A percentile compares a stretch with the other conserved stretches of the same genome.
These are phyloP conservation scores for Phytophthora pini DNA, from an alignment of 352 stramenopile species.

Conservation along the genomic window DNA sequence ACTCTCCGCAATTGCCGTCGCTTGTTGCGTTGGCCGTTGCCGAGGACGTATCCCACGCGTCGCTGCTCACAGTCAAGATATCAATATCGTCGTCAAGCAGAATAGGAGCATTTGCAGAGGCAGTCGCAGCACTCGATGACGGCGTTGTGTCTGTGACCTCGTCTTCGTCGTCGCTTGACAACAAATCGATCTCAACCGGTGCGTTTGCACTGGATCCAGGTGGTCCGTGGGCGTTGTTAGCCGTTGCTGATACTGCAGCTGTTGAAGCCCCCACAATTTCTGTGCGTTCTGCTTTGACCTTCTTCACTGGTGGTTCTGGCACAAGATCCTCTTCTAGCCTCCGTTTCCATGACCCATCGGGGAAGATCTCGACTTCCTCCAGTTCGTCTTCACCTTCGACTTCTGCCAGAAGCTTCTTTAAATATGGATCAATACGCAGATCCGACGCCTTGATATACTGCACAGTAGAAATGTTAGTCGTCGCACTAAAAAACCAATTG, in stretches of 20 bases:
- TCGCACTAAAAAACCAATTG: background rate
- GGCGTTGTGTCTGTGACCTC: slow-evolving; percentile 20
- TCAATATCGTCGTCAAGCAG: slow-evolving; percentile 67
- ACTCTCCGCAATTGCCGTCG: slow-evolving; percentile 45
- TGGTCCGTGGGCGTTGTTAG: slow-evolving; percentile 11
- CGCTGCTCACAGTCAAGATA: slow-evolving; percentile 70
- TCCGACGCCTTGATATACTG: slow-evolving; percentile 91
- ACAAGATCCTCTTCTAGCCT: slow-evolving; percentile 58
- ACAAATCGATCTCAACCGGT: slow-evolving; percentile 78
- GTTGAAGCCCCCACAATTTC: slow-evolving; percentile 23
- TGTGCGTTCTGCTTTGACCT: slow-evolving; percentile 58
- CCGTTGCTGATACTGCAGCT: slow-evolving; percentile 12
- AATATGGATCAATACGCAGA: slow-evolving; percentile 90
- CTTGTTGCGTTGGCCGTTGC: slow-evolving; percentile 29
- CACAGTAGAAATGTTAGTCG: slow-evolving; percentile 19
- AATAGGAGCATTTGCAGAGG: slow-evolving; percentile 31
- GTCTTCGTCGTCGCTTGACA: slow-evolving; percentile 75
- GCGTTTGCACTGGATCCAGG: slow-evolving; percentile 35
- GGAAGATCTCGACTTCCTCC: slow-evolving; percentile 92
- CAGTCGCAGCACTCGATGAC: slow-evolving; percentile 6
- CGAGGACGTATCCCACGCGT: slow-evolving; percentile 62
- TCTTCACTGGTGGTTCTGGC: slow-evolving; percentile 50
- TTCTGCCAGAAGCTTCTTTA: slow-evolving; percentile 89
- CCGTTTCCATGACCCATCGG: slow-evolving; percentile 83
- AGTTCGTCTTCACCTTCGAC: slow-evolving; percentile 83